Base-by-base conservation (phyloP, 495 filamentous ascomycete genomes). In the Platismatia glauca region DNA sequence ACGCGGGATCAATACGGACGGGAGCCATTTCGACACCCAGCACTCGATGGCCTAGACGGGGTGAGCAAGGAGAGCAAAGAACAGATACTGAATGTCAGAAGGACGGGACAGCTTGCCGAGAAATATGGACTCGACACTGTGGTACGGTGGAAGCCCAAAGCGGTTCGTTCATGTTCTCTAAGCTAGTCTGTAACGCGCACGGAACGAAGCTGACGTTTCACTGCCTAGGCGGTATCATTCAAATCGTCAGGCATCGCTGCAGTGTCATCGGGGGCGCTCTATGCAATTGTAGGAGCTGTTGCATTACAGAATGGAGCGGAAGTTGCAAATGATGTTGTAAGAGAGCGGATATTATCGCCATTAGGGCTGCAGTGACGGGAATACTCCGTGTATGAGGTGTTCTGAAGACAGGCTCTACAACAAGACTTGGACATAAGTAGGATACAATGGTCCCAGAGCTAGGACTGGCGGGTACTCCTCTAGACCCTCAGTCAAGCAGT, bases 241-340 rank as follows among this genome's bases (percentile, higher is more conserved):
- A 67, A 78, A 31, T 73, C 67, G 31, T 96, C 91, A 13, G 94
- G 94, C 22, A 69, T 89, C 37, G 80, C 87, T 5, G 70, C 84
- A 16, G 84, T 97, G 43, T 76, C 91, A 55, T 78, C 84, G n/a
- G 83, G 89, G 58, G 82, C 89, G 27, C 68, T 97, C 59, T 94
- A 88, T 70, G 89, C 91, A 20, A 85, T 99, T 31, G 72, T 97
- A 43, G 94, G 94, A 31, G 94, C 95, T 31, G 73, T 97, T 61
- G 84, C 91, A 13, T 74, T 97, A 63, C 89, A 95, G 73, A 86
- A 87, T 66, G 94, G 94, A 34, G 89, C 89, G 55, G 83, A 86
- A 55, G 78, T 86, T 60, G 93, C 95, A 56, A 86, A 85, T 61
- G 77, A 82, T 72, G 75, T 94, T 62, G 84, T 87, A 22, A 82